A percentile compares a stretch with the other conserved stretches of the same genome.
These are phyloP conservation scores for Mortierella sp. DNA, from an alignment of 371 early-diverging fungal genomes.

Conservation along the genomic window DNA sequence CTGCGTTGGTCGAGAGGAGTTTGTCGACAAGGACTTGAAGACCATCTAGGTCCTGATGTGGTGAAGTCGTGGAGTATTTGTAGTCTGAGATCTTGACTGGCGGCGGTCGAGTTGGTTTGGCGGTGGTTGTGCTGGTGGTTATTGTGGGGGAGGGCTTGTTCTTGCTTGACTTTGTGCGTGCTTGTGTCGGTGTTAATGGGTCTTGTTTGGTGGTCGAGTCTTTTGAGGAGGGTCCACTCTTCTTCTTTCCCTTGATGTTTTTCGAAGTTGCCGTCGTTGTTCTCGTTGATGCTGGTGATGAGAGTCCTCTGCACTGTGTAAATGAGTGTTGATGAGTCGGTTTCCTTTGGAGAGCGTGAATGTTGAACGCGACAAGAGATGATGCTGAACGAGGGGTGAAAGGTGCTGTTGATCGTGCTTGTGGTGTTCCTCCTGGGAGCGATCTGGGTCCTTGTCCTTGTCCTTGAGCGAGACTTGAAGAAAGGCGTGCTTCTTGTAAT, in stretches of 20 bases:
- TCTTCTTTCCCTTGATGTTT: neutral
- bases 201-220: neutral
- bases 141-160: neutral
- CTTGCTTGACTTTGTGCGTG: neutral
- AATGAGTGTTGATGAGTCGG: neutral
- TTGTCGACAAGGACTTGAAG: constrained; percentile 52
- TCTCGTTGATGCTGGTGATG: neutral
- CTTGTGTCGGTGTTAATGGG: neutral
- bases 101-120: neutral
- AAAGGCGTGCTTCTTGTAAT: too few relatives aligned
- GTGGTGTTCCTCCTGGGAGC: too few relatives aligned
- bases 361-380: neutral
- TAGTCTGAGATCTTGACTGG: constrained; percentile 11
- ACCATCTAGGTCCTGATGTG: constrained; percentile 51
- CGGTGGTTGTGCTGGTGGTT: neutral
- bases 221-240: neutral
- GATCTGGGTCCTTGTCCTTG: too few relatives aligned
- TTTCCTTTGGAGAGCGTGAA: neutral
- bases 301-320: neutral
- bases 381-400: neutral
- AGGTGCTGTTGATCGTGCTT: neutral
- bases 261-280: neutral
- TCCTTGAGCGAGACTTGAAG: too few relatives aligned
- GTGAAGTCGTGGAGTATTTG: neutral
- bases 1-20: constrained; percentile 59